Evolutionary conservation across 1,284 basidiomycete genomes (phyloP), one percentile per base, ranked within the genome.

Genomic region (Pascua sp.): DNA sequence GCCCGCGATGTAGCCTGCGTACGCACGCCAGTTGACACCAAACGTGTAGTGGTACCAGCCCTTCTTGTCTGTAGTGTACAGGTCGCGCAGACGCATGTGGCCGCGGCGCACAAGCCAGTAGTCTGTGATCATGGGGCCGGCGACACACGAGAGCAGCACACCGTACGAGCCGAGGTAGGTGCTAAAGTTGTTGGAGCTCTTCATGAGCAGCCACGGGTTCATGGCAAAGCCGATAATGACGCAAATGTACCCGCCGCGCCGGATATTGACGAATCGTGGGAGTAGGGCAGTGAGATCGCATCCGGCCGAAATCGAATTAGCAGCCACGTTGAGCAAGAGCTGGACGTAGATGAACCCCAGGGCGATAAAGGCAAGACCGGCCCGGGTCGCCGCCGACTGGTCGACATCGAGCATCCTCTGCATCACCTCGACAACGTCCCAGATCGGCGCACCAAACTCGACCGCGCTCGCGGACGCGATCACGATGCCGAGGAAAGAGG

Each of bases 281-380:
- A 85, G 80, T 40, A 91, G 80, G 3, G 89, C 85, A 1, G 90
- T 91, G 63, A 92, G 77, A 76, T 93, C 90, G 67, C 89, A 90
- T 8, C 91, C 89, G 5, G 90, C 90, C 41, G 85, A 87, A 63
- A 92, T 84, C 4, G 87, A 87, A 78, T 93, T 93, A 51, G 91
- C 89, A 11, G 87, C 87, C 66, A 91, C 88, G 73, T 89, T 90
- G 45, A 73, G 65, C 46, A 75, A 47, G 43, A 75, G 66, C 59
- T 75, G 75, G 17, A 70, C 72, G 49, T 72, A 77, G 59, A 75
- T 69, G 62, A 75, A 77, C 12, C 67, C 66, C 8, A 64, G 82
- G 12, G 86, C 78, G 69, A 92, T 91, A 80, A 91, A 91, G 16
- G 65, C 69, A 17, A 73, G 59, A 11, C 71, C 71, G 5, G 69